phyloP scores from a whole-genome alignment of 495 filamentous ascomycete genomes.

The Neurospora sp. region DNA sequence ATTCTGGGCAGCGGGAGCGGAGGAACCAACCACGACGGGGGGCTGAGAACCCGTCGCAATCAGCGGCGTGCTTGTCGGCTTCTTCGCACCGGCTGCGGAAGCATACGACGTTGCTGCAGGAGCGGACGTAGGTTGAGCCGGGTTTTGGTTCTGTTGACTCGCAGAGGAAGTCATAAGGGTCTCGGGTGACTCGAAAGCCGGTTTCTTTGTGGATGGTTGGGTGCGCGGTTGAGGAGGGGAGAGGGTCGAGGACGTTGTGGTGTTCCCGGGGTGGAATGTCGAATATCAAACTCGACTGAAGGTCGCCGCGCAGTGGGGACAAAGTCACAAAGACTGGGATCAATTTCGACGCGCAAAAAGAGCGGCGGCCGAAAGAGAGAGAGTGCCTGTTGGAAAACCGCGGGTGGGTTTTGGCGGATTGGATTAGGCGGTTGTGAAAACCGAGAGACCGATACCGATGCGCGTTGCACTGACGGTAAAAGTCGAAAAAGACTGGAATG shows the following conservation, averaged over 20 bases:
- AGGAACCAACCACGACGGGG: conserved; percentile 59
- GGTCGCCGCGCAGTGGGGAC: conserved; percentile 5
- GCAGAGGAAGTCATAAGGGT: conserved; percentile 43
- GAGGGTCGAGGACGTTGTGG: conserved; percentile 5
- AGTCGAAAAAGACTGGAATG: background rate
- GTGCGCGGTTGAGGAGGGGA: conserved; percentile 6
- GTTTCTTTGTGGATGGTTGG: conserved; percentile 9
- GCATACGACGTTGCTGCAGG: conserved; percentile 57
- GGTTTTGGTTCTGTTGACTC: conserved; percentile 39
- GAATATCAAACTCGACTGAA: conserved; percentile 26
- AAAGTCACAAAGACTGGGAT: background rate
- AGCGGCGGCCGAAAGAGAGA: conserved; percentile 13
- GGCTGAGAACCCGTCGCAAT: conserved; percentile 59
- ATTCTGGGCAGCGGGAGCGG: conserved; percentile 58
- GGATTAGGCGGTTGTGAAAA: conserved; percentile 10
- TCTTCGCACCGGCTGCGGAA: conserved; percentile 69
- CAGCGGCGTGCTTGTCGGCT: conserved; percentile 52
- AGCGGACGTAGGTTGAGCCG: conserved; percentile 51
- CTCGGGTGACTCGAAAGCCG: conserved; percentile 27
- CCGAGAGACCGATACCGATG: background rate
- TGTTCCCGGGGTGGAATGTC: conserved; percentile 10
- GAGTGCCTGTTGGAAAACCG: conserved; percentile 8
- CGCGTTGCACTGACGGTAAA: background rate
- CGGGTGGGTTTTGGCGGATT: conserved; percentile 3
- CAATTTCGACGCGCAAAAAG: background rate